Evolutionary conservation across 2,329 filamentous ascomycete genomes (phyloP).

Genomic region (Penicillium sp.): DNA sequence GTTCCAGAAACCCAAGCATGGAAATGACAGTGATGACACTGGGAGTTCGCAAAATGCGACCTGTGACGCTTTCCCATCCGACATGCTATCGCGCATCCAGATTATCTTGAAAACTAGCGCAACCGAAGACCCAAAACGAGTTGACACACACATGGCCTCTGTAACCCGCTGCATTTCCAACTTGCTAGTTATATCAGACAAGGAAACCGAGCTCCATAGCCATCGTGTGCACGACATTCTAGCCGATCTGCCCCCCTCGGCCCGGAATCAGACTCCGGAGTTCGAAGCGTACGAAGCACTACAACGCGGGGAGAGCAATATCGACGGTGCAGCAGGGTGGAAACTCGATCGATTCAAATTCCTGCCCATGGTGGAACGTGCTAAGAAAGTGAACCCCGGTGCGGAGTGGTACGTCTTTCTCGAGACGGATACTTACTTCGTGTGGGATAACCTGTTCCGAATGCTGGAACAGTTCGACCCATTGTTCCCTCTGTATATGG

Average conservation of each 20-base stretch:
- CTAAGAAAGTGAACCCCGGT: conserved; percentile 48
- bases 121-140: conserved; percentile 42
- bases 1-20: conserved; percentile 8
- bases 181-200: conserved; percentile 31
- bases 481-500: conserved; percentile 47
- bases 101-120: conserved; percentile 52
- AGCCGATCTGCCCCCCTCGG: conserved; percentile 45
- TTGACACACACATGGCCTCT: conserved; percentile 50
- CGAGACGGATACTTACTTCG: conserved; percentile 55
- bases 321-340: conserved; percentile 47
- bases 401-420: conserved; percentile 57
- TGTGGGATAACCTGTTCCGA: conserved; percentile 49
- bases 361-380: conserved; percentile 54
- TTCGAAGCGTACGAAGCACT: conserved; percentile 46
- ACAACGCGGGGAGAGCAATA: conserved; percentile 32
- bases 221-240: conserved; percentile 49
- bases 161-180: conserved; percentile 17
- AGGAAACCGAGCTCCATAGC: conserved; percentile 47
- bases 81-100: conserved; percentile 45
- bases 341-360: conserved; percentile 59
- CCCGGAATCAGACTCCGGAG: conserved; percentile 36
- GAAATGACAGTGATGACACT: neutral
- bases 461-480: conserved; percentile 52
- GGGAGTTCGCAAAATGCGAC: neutral
- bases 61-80: conserved; percentile 31